Base-by-base conservation (phyloP, 257 asterid species). In the Penstemon davidsonii region DNA sequence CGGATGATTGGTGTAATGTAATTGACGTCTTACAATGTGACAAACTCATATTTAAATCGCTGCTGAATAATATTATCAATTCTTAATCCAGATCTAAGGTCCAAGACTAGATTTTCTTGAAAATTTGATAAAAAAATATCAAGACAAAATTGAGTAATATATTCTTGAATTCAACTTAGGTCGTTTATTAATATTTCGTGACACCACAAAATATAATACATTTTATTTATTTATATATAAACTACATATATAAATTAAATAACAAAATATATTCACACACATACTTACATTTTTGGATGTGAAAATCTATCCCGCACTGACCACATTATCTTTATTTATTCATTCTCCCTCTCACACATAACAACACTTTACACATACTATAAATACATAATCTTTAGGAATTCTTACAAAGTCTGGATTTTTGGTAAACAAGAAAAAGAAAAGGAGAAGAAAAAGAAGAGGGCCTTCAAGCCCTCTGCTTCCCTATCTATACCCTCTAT, bases 391-490 rank as follows among this genome's bases (percentile, higher is more conserved):
- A 76, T 67, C 75, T 83, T 50, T 69, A 77, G 74, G 76, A 74
- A 74, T 76, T 79, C 75, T 69, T 78, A 75, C 81, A 84, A 79
- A 78, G 81, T 76, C 80, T 83, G 85, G 75, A 75, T 78, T 82
- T 82, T 78, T 25, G 79, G 75, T 72, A 72, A 71, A 75, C 83
- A 80, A 74, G 74, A 68, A 67, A 84, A 71, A 72, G 71, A 73
- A 73, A 61, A 74, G 71, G 78, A 75, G 80, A 80, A 81, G 84
- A 75, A 78, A 82, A 75, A 78, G 79, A 78, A 77, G 82, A 82
- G 91, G 93, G 85, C 89, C 78, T 79, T 73, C 62, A 68, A 63
- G 86, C 89, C 90, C 85, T 85, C 88, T 78, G 83, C 85, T 82
- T 77, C 68, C 67, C 83, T 76, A 69, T 82, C 86, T 81, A 80